These are phyloP conservation scores for Camillea tinctor DNA, from an alignment of 2,329 filamentous ascomycete genomes.

Conservation along the genomic window DNA sequence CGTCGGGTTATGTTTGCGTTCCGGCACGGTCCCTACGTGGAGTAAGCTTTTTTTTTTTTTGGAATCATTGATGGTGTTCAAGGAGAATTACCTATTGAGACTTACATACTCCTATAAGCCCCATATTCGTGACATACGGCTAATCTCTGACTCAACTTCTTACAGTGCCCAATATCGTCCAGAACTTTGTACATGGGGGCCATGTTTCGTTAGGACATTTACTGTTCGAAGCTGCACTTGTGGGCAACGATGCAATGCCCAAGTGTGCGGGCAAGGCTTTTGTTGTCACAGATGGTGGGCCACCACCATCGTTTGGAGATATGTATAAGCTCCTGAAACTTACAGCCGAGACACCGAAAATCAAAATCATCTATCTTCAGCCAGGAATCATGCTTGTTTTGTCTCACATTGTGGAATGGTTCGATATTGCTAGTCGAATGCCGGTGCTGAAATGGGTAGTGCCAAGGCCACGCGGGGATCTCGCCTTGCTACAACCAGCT, in stretches of 20 bases:
- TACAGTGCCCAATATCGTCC: constrained; percentile 38
- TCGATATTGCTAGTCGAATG: constrained; percentile 31
- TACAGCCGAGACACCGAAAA: constrained; percentile 30
- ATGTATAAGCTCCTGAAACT: constrained; percentile 36
- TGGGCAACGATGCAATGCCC: constrained; percentile 35
- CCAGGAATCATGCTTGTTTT: constrained; percentile 38
- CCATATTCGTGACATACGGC: too few relatives aligned
- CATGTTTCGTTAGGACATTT: constrained; percentile 56
- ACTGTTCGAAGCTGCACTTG: constrained; percentile 50
- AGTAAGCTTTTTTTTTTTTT: background rate
- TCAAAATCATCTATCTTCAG: constrained; percentile 33
- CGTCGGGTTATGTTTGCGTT: constrained; percentile 33
- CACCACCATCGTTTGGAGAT: constrained; percentile 41
- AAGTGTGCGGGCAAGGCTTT: constrained; percentile 46
- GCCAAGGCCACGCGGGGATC: constrained; percentile 30
- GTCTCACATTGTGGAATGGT: constrained; percentile 38
- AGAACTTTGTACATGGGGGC: constrained; percentile 49
- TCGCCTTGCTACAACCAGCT: constrained; percentile 41
- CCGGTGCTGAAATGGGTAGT: constrained; percentile 22
- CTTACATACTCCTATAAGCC: background rate
- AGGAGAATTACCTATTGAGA: too few relatives aligned
- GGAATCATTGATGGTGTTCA: too few relatives aligned
- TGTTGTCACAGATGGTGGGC: constrained; percentile 49
- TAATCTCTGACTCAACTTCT: too few relatives aligned
- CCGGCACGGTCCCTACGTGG: background rate